Percentiles rank a stretch among this genome's conserved stretches.
Evolutionary conservation across 768 basidiomycete species (phyloP).

Genomic region (Termitomyces sp.): DNA sequence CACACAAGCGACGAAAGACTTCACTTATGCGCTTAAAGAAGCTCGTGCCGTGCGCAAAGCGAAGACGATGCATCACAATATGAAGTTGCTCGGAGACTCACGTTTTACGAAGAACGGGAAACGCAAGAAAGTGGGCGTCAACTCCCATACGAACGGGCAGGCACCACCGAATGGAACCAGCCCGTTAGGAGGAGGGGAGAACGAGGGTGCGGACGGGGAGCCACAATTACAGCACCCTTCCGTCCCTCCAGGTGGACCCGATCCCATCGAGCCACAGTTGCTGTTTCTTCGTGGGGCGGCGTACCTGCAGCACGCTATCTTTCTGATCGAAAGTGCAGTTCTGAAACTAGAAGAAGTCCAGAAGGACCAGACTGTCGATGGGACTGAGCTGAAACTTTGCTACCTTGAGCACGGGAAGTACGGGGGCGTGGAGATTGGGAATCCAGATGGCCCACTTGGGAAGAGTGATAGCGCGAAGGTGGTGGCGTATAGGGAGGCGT

Average conservation of each 20-base stretch:
- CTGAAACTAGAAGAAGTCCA: conserved; percentile 66
- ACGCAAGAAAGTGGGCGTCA: conserved; percentile 49
- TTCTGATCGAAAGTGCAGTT: conserved; percentile 69
- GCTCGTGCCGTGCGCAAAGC: conserved; percentile 69
- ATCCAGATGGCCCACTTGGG: conserved; percentile 76
- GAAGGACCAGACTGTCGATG: conserved; percentile 57
- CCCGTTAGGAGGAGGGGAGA: conserved; percentile 31
- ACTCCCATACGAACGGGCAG: conserved; percentile 52
- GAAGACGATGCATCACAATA: conserved; percentile 48
- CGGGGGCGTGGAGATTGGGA: conserved; percentile 83
- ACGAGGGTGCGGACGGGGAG: conserved; percentile 46
- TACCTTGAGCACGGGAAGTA: conserved; percentile 73
- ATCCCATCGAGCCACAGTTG: conserved; percentile 83
- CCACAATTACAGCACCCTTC: conserved; percentile 63
- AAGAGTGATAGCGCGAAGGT: conserved; percentile 53
- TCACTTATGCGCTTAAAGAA: conserved; percentile 78
- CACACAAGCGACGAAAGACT: conserved; percentile 68
- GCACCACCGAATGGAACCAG: conserved; percentile 68
- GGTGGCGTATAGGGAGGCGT: conserved; percentile 55
- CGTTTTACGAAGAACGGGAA: conserved; percentile 38
- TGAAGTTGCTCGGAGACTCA: conserved; percentile 29
- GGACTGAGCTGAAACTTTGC: conserved; percentile 73
- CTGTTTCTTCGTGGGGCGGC: conserved; percentile 82
- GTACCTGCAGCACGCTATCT: conserved; percentile 75
- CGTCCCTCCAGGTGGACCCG: conserved; percentile 72